Base-by-base conservation (phyloP, 2,329 filamentous ascomycete genomes). In the Arachnopeziza araneosa region DNA sequence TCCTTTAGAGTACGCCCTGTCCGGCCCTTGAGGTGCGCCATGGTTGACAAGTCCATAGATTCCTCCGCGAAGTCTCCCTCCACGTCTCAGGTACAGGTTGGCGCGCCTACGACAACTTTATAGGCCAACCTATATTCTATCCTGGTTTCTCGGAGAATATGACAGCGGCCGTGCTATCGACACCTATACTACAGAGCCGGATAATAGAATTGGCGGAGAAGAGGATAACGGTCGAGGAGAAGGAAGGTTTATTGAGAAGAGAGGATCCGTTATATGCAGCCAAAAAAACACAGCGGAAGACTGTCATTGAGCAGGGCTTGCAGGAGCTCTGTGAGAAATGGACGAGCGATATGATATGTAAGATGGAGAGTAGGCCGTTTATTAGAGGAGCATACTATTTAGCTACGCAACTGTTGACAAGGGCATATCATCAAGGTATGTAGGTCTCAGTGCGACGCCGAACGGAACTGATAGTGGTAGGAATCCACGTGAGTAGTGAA, bases 331-430 rank as follows among this genome's bases (percentile, higher is more conserved):
- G 91, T 3, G 91, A 95, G 64, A 87, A 88, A 66, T 87, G 95
- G 83, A 91, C 92, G 24, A 91, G 96, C 71, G 85, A 88, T 64
- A 98, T 99, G 95, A 97, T 99, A 63, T 98, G 93, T 83, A 99
- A 99, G 76, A 93, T 98, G 82, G 95, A 99, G 75, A 96, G 89
- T 79, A 96, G 93, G 72, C 79, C 84, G 1, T 98, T 98, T 71
- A 96, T 99, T 67, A 81, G 95, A 54, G 86, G 91, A 24, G 93
- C 95, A 53, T 98, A 98, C 73, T 99, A 97, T 73, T 72, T 96
- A 49, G 81, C 80, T 54, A 96, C 93, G 1, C 93, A 98, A 75
- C 80, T 98, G 53, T 79, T 98, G 63, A 96, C 93, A 4, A 80
- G 95, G 62, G 93, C 95, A 6, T 99, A 99, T 73, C 92, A 98